phyloP scores from a whole-genome alignment of 306 rosid species.

The Inga oerstediana region DNA sequence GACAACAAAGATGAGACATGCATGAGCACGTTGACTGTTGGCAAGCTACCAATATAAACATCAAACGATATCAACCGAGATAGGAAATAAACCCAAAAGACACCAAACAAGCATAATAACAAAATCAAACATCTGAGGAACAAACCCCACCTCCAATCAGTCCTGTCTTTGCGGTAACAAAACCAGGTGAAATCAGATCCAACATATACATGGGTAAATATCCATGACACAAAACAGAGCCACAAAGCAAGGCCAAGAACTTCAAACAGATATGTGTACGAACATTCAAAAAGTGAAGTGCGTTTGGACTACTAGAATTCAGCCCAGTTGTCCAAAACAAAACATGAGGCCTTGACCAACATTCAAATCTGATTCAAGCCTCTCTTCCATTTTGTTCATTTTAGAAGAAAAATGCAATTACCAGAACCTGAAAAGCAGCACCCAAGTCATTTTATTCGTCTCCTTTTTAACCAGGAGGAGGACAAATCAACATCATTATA shows the following conservation, averaged over 20 bases:
- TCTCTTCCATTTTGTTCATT: background rate
- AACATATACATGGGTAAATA: background rate
- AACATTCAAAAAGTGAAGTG: background rate
- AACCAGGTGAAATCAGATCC: slow-evolving; percentile 7
- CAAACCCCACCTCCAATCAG: background rate
- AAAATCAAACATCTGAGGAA: background rate
- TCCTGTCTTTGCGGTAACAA: background rate
- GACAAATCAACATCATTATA: background rate
- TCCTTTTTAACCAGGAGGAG: background rate
- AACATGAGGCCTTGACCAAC: background rate
- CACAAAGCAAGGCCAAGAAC: slow-evolving; percentile 1
- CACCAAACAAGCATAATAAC: background rate
- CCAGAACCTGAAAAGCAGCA: background rate
- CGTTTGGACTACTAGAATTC: background rate
- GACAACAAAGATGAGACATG: slow-evolving; percentile 27
- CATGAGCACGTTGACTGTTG: slow-evolving; percentile 12
- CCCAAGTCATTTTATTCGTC: background rate
- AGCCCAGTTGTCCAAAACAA: background rate
- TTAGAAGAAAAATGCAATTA: background rate
- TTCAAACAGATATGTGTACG: background rate
- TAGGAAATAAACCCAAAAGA: background rate
- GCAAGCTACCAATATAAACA: slow-evolving; percentile 4
- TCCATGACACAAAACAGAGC: background rate
- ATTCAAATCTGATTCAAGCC: background rate
- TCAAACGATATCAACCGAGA: background rate